Evolutionary conservation across 805 yeast genomes (phyloP), one percentile per base, ranked within the genome.

Genomic region (Candida loeiensis): DNA sequence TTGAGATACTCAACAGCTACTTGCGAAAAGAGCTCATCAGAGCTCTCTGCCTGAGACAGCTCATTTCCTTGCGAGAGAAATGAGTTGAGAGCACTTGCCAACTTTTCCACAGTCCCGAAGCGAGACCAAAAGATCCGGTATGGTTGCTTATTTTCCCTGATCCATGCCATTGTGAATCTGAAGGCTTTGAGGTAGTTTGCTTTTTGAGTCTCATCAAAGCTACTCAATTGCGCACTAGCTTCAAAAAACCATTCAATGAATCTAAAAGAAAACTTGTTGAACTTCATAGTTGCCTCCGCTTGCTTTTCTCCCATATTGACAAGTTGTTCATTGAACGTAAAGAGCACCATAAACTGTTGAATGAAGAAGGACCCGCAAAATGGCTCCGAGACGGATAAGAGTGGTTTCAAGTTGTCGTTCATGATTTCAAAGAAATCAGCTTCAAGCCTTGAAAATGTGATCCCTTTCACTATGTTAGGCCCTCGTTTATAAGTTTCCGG

Each of bases 121-220:
- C 49, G 42, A 14, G 45, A 29, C 14, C 37, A 49, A n/a, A 49
- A 43, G 2, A 30, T 18, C 18, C 51, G 43, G 17, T 49, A 42
- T 12, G 40, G 26, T 9, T 63, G 47, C 43, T 69, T 71, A 41
- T 77, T 69, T 32, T 73, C 72, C 45, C 71, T 75, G 18, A 81
- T 51, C 86, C 86, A 82, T 41, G 75, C 72, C 17, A 76, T 63
- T 31, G 76, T 54, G 7, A 82, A 58, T 49, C 90, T 66, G 22
- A 43, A 29, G 15, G 45, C 27, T 7, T 50, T 43, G 19, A 59
- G 46, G 16, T 46, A 41, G 11, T 49, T 48, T 11, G 48, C 14
- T 13, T 6, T 24, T 4, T 28, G 35, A 6, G 26, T 13, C 12
- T 36, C 17, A 15, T 39, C 18, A n/a, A 15, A 20, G 6, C 16